Evolutionary conservation across 129 eudicot species (phyloP).

Genomic region (Saussurea involucrata): DNA sequence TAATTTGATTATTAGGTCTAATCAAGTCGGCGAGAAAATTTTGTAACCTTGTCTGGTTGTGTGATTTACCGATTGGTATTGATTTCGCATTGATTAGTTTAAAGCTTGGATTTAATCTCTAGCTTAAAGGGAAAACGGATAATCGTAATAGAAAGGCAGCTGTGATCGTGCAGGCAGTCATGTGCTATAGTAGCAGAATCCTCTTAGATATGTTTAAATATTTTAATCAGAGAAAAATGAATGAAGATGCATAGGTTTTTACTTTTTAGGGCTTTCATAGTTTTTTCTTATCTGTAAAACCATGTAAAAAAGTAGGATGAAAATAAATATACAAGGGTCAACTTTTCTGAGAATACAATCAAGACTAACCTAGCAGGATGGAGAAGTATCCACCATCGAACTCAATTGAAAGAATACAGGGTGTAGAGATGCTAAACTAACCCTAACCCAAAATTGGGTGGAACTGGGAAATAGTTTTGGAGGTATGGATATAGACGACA

Average conservation of each 20-base stretch:
- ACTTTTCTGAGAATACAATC: background rate
- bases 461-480: no score
- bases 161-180: background rate
- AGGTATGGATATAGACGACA: slow-evolving; percentile 4
- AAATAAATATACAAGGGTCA: background rate
- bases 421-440: background rate
- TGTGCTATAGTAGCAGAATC: background rate
- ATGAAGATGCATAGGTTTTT: no score
- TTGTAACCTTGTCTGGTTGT: background rate
- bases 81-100: background rate
- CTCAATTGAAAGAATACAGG: background rate
- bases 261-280: no score
- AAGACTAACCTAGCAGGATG: background rate
- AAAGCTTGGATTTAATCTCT: background rate
- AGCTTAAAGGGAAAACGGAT: background rate
- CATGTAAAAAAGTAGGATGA: background rate
- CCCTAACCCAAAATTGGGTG: no score
- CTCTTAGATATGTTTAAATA: no score
- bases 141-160: background rate
- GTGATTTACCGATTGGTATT: slow-evolving; percentile 3
- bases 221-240: no score
- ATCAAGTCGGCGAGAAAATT: background rate
- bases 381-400: background rate
- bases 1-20: background rate
- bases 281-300: background rate